Conservation (phyloP, 2,329 filamentous ascomycete species). For the Colletotrichum falcatum region DNA sequence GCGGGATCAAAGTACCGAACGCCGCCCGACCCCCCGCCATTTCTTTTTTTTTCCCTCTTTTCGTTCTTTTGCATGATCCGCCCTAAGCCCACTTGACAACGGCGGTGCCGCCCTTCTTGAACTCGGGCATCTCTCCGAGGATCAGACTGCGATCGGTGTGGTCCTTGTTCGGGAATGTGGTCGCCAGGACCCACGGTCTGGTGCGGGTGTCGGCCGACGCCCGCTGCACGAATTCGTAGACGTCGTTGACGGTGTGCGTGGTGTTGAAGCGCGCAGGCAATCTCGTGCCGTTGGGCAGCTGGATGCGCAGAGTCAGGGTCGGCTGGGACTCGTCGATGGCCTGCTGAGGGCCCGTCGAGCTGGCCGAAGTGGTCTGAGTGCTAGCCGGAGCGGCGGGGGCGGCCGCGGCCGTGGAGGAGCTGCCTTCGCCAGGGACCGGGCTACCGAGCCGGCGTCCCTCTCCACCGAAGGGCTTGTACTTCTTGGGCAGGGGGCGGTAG, state of each 20-base stretch:
- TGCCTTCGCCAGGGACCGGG: conserved; percentile 73
- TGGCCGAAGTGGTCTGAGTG: conserved; percentile 47
- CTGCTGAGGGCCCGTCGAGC: conserved; percentile 47
- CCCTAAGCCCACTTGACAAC: conserved; percentile 69
- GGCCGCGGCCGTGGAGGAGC: conserved; percentile 29
- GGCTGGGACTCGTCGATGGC: conserved; percentile 74
- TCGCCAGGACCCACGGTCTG: conserved; percentile 80
- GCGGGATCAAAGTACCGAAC: conserved; percentile 36
- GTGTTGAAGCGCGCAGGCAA: conserved; percentile 86
- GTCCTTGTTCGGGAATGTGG: conserved; percentile 86
- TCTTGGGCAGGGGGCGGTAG: conserved; percentile 78
- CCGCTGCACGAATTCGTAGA: conserved; percentile 80
- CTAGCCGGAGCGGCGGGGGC: conserved; percentile 43
- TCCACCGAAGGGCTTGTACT: conserved; percentile 81
- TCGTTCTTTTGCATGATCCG: too few relatives aligned
- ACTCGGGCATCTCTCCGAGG: conserved; percentile 71
- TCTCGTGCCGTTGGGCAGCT: conserved; percentile 81
- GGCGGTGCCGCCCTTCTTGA: conserved; percentile 74
- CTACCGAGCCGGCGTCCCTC: conserved; percentile 80
- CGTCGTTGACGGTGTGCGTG: conserved; percentile 79
- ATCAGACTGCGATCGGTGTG: conserved; percentile 74
- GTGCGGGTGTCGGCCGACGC: conserved; percentile 67
- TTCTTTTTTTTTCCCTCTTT: not conserved
- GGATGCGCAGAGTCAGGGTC: conserved; percentile 78
- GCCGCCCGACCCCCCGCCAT: conserved; percentile 24